Evolutionary conservation across 2,329 filamentous ascomycete species (phyloP).

Genomic region (Nigrospora sphaerica): DNA sequence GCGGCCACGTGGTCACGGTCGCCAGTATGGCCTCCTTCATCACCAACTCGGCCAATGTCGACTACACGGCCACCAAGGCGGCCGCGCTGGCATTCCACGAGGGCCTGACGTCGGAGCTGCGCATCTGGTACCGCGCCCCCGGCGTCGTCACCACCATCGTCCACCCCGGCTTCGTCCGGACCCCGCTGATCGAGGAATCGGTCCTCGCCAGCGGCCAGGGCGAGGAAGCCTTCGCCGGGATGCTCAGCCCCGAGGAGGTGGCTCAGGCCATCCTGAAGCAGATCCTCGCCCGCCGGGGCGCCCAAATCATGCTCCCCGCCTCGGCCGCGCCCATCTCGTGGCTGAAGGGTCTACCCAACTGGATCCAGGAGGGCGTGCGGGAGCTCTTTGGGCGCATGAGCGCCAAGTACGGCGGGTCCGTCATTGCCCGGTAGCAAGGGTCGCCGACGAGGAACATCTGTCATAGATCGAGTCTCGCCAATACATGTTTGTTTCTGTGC

Average conservation of each 20-base stretch:
- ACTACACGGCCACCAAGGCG: conserved; percentile 45
- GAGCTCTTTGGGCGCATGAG: conserved; percentile 12
- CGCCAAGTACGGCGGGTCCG: not conserved
- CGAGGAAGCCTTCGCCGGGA: conserved; percentile 10
- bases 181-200: conserved; percentile 32
- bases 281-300: conserved; percentile 39
- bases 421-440: not conserved
- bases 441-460: too few species aligned
- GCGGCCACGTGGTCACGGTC: conserved; percentile 47
- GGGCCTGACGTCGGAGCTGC: conserved; percentile 29
- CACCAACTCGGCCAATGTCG: conserved; percentile 35
- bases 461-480: too few species aligned
- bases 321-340: conserved; percentile 13
- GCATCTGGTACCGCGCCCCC: conserved; percentile 24
- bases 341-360: conserved; percentile 33
- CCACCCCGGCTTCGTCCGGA: conserved; percentile 37
- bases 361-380: conserved; percentile 24
- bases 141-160: conserved; percentile 28
- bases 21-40: conserved; percentile 45
- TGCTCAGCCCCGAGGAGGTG: conserved; percentile 30
- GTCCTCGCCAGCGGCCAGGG: conserved; percentile 17
- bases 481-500: too few species aligned
- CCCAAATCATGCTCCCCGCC: conserved; percentile 37
- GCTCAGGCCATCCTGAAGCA: conserved; percentile 41
- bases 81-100: conserved; percentile 47